Evolutionary conservation across 805 yeast genomes (phyloP).

Genomic region (Brettanomyces sp.): DNA sequence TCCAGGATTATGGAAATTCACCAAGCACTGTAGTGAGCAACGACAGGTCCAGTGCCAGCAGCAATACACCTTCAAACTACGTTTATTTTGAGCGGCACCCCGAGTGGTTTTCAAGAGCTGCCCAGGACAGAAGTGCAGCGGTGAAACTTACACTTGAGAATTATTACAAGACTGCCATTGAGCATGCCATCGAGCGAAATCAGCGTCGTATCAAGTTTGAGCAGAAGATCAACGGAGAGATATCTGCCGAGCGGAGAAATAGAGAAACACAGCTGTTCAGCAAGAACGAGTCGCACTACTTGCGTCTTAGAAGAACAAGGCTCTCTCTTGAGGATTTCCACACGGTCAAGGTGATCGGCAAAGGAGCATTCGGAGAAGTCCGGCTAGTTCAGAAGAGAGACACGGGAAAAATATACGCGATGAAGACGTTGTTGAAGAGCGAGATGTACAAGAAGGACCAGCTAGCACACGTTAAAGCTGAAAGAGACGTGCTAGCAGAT

Average conservation of each 20-base stretch:
- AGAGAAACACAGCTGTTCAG: constrained; percentile 79
- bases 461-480: constrained; percentile 91
- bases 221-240: constrained; percentile 56
- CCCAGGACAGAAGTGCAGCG: constrained; percentile 80
- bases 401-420: constrained; percentile 86
- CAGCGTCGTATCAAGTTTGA: constrained; percentile 85
- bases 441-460: constrained; percentile 96
- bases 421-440: constrained; percentile 82
- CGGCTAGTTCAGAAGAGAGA: constrained; percentile 88
- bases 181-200: constrained; percentile 91
- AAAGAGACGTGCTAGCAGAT: constrained; percentile 89
- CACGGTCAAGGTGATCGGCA: constrained; percentile 86
- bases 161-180: constrained; percentile 75
- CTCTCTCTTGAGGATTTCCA: constrained; percentile 74
- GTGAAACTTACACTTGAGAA: constrained; percentile 76
- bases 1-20: no score
- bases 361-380: constrained; percentile 98
- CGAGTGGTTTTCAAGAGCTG: constrained; percentile 55
- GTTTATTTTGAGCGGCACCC: constrained; percentile 80
- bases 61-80: constrained; percentile 29
- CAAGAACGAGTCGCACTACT: constrained; percentile 77
- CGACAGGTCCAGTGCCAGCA: background rate
- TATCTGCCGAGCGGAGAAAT: constrained; percentile 77
- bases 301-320: constrained; percentile 78
- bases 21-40: background rate